A percentile compares a stretch with the other conserved stretches of the same genome.
These are phyloP conservation scores for Phyllostachys edulis DNA, from an alignment of 176 grass and related monocot species.

Conservation along the genomic window DNA sequence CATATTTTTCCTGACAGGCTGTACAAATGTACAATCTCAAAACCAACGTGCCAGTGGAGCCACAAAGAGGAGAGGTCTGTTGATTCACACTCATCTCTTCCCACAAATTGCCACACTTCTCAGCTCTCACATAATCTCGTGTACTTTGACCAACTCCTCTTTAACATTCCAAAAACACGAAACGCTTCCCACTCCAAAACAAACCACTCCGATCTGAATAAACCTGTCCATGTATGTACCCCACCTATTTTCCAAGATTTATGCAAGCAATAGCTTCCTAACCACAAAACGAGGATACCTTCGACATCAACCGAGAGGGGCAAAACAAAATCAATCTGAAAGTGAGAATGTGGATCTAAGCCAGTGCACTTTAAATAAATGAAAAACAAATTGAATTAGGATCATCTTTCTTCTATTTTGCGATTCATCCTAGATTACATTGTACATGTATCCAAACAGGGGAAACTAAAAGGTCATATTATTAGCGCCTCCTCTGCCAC, in stretches of 20 bases:
- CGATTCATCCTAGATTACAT: constrained; percentile 42
- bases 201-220: background rate
- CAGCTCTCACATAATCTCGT: no score
- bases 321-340: background rate
- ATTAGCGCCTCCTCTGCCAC: constrained; percentile 59
- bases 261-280: background rate
- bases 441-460: constrained; percentile 25
- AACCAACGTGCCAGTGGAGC: background rate
- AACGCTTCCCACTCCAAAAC: background rate
- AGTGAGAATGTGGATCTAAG: background rate
- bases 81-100: no score
- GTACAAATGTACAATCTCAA: no score
- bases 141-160: no score
- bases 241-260: background rate
- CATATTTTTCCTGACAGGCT: no score
- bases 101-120: background rate
- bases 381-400: constrained; percentile 40
- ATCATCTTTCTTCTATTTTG: constrained; percentile 6
- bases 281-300: background rate
- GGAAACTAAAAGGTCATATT: background rate
- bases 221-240: background rate
- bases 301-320: background rate
- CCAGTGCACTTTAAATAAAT: background rate
- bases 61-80: background rate
- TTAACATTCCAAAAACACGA: background rate